Evolutionary conservation across 2,329 filamentous ascomycete genomes (phyloP), one percentile per base, ranked within the genome.

Genomic region (Cladosporium halotolerans): DNA sequence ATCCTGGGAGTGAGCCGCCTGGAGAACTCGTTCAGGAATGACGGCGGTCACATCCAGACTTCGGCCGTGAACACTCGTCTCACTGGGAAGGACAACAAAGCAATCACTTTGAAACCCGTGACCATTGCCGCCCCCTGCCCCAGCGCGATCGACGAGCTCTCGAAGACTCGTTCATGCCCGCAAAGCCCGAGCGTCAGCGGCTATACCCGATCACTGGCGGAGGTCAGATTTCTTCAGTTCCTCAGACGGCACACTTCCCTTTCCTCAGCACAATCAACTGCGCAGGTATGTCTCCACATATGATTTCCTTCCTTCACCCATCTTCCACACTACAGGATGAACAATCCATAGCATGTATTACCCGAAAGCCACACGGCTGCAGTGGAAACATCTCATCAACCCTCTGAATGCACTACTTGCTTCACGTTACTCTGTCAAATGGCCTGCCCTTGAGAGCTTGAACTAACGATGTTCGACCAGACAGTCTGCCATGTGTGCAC

Each of bases 331-430:
- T 11, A 39, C 13, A 39, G 36, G 36, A 39, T 39, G 36, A 39
- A 39, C 36, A 39, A 45, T 7, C 34, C 28, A 53, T 53, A 53
- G 51, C 51, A 53, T 53, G 51, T 53, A 53, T 53, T 53, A 53
- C 51, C 51, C 51, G 51, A 53, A 46, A 53, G 43, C 51, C 36
- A 47, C 11, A 23, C 13, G 40, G 48, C 48, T 51, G 23, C 48
- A 18, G 48, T 51, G 39, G 48, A 50, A 13, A 50, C 43, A 28
- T 23, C 38, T 41, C 32, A 51, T 39, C 36, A 51, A 42, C 41
- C 42, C 38, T 51, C 48, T 51, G 48, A 51, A 36, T 28, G 23
- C 23, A 28, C 33, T 36, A 23, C 31, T 3, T 5, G 4, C 36
- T 19, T 28, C 33, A 31, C 32, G 36, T 36, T 10, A 38, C 19